Evolutionary conservation across 1,284 basidiomycete genomes (phyloP), one percentile per base, ranked within the genome.

Genomic region (Sporisorium reilianum): DNA sequence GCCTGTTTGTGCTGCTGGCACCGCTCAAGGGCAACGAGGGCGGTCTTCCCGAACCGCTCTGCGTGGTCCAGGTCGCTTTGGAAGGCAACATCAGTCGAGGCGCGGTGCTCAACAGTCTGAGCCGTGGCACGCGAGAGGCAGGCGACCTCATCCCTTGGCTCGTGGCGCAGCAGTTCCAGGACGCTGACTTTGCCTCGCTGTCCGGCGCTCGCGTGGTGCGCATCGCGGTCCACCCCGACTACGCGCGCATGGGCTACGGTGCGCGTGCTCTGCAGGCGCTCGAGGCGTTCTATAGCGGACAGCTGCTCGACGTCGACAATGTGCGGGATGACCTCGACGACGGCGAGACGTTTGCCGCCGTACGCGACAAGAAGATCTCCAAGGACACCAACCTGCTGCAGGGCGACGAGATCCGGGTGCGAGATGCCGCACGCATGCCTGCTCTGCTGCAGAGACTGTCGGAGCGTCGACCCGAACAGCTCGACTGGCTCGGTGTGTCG

Each of bases 81-180:
- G 97, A 99, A 86, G 97, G 97, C 9, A 92, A 92, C 81, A 95
- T 99, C 74, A 92, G 91, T 75, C 91, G 91, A 81, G 90, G 91
- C 54, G 91, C 90, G 30, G 93, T 99, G 62, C 87, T 97, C 87
- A 94, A 95, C 71, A 92, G 92, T 50, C 86, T 98, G 16, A 89
- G 89, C 45, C 87, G 93, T 51, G 94, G 94, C 14, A 87, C 91
- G 78, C 88, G 93, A 65, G 92, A 93, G 5, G 92, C 93, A 1
- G 97, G 97, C 2, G 97, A 99, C 87, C 90, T 99, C 89, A 98
- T 99, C 73, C 97, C 97, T 0, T 99, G 97, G 97, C 88, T 97
- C 25, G 88, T 99, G 38, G 91, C 93, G 41, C 94, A 96, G 85
- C 95, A 97, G 86, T 99, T 94, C 88, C 95, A 98, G 87, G 97